Conservation (phyloP, 139 green algal species). For the Coelastrella sp. region DNA sequence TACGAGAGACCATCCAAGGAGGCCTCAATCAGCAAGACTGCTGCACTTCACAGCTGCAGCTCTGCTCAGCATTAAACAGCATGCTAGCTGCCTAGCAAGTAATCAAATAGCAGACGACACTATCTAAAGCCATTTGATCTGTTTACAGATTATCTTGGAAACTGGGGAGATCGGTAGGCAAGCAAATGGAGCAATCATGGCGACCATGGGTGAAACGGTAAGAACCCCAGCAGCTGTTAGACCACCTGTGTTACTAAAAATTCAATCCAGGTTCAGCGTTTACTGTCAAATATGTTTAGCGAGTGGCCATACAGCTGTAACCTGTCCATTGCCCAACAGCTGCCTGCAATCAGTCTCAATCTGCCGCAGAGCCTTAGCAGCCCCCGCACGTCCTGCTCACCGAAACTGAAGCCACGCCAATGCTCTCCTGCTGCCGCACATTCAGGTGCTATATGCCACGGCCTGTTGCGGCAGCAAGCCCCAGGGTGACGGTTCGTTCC, state of each 20-base stretch:
- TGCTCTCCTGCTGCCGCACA: too few species aligned
- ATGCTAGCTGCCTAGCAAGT: too few species aligned
- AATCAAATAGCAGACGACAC: too few species aligned
- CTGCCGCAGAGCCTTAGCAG: slow-evolving; percentile 65
- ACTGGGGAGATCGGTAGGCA: slow-evolving; percentile 95
- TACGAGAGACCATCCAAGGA: neutral
- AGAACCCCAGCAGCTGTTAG: slow-evolving; percentile 20
- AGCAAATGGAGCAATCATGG: slow-evolving; percentile 93
- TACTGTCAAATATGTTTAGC: too few species aligned
- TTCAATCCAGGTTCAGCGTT: too few species aligned
- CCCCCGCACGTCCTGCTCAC: neutral
- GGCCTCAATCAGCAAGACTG: neutral
- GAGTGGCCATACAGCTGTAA: too few species aligned
- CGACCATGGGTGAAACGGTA: slow-evolving; percentile 92
- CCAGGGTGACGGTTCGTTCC: slow-evolving; percentile 84
- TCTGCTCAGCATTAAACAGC: too few species aligned
- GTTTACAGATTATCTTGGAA: slow-evolving; percentile 80
- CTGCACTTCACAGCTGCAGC: neutral
- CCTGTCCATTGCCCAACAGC: neutral
- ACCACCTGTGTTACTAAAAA: neutral
- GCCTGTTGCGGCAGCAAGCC: slow-evolving; percentile 78
- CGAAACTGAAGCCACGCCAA: too few species aligned
- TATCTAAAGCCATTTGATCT: neutral
- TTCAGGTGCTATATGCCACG: slow-evolving; percentile 93
- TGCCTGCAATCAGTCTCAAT: slow-evolving; percentile 23